A percentile compares a stretch with the other conserved stretches of the same genome.
Conservation (phyloP, 306 rosid genomes). For the Vigna hirtella region DNA sequence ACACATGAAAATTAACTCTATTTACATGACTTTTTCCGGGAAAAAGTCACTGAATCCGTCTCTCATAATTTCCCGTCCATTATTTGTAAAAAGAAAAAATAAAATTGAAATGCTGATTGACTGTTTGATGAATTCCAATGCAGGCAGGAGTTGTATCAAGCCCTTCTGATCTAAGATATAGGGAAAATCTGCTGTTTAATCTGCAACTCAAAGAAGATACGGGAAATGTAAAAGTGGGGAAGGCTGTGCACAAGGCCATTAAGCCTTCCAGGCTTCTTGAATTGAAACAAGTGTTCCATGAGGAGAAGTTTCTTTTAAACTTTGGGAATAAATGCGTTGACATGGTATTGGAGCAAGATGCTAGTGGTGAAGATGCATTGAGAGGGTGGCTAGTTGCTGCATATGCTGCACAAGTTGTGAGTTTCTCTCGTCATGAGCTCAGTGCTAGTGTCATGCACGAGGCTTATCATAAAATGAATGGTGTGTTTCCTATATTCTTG, state of each 20-base stretch:
- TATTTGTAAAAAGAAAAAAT: background rate
- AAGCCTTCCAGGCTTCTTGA: slow-evolving; percentile 79
- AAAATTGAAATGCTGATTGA: slow-evolving; percentile 7
- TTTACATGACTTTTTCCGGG: too few species aligned
- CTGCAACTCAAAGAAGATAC: slow-evolving; percentile 76
- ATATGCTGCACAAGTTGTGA: slow-evolving; percentile 59
- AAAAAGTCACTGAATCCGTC: too few species aligned
- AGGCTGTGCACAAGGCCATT: slow-evolving; percentile 62
- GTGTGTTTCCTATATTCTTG: slow-evolving; percentile 64
- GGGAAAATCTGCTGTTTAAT: slow-evolving; percentile 76
- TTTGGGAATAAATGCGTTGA: slow-evolving; percentile 60
- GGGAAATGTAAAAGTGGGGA: slow-evolving; percentile 84
- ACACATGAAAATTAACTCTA: too few species aligned
- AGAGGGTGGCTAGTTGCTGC: slow-evolving; percentile 98
- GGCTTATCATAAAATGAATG: slow-evolving; percentile 80
- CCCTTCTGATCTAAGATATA: slow-evolving; percentile 91
- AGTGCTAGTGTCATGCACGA: slow-evolving; percentile 53
- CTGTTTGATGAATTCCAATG: slow-evolving; percentile 39
- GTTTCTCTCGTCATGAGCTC: slow-evolving; percentile 53
- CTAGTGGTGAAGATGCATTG: slow-evolving; percentile 89
- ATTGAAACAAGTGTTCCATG: slow-evolving; percentile 62
- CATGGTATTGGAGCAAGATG: slow-evolving; percentile 83
- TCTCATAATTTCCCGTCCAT: slow-evolving; percentile 11
- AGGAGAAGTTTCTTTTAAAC: slow-evolving; percentile 80
- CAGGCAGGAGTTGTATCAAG: slow-evolving; percentile 73